Evolutionary conservation across 2,329 filamentous ascomycete species (phyloP), one percentile per base, ranked within the genome.

Genomic region (Aspergillus sp.): DNA sequence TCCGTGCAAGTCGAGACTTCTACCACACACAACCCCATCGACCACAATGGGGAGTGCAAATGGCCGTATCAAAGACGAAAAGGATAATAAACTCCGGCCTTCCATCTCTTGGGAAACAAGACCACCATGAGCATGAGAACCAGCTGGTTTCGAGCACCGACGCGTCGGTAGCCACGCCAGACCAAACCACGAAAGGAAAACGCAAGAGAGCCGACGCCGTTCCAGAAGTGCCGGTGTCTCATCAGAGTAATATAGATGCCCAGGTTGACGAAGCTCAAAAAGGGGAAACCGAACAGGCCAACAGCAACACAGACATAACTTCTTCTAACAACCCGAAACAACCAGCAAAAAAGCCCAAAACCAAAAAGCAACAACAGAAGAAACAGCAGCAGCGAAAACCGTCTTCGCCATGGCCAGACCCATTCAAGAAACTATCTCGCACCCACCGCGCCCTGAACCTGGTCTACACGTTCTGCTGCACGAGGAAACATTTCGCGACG

Each of bases 381-480:
- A 58, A 52, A 42, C 22, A 11, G 11, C 44, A 64, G 8, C 65
- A 68, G 49, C 60, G 67, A 49, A 64, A 64, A 2, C 70, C 67
- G 11, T 62, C 80, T 2, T 78, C 82, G 50, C 81, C 83, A 42
- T 97, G 93, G 92, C 92, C 93, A 0, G 81, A 85, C 1, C 80
- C 83, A 45, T 90, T 98, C 72, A 88, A 85, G 56, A 79, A 81
- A 42, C 81, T 98, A 8, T 86, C 89, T 24, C 87, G 88, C 71
- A 89, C 88, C 0, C 90, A 98, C 71, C 85, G 87, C 59, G 93
- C 95, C 1, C 77, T 99, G 58, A 99, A 96, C 66, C 78, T 98
- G 2, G 91, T 98, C 1, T 96, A 91, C 67, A 98, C 95, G 0
- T 98, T 99, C 70, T 96, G 91, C 77, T 95, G 88, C 70, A 93